phyloP scores from a whole-genome alignment of 441 rosid species.

The Manihot esculenta region DNA sequence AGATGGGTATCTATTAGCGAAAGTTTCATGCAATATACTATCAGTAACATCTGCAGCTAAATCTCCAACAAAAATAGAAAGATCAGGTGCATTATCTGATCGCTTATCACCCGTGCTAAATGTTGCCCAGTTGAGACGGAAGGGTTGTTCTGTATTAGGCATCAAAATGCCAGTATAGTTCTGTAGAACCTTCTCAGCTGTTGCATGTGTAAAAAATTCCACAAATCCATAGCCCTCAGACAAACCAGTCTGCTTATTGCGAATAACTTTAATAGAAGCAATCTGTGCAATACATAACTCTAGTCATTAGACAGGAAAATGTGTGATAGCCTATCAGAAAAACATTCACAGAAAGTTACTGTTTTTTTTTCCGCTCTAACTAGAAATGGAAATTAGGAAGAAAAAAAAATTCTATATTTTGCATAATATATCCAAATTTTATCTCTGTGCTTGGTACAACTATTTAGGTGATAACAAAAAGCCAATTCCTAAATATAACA shows the following conservation, averaged over 20 bases:
- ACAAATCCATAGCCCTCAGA: slow-evolving; percentile 96
- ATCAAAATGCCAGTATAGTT: slow-evolving; percentile 57
- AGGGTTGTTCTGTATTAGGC: slow-evolving; percentile 79
- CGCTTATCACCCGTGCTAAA: slow-evolving; percentile 85
- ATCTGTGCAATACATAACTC: slow-evolving; percentile 42
- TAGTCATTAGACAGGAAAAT: neutral
- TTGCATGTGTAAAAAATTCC: slow-evolving; percentile 70
- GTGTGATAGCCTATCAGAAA: neutral
- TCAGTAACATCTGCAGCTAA: slow-evolving; percentile 92
- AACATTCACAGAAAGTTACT: neutral
- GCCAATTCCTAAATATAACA: neutral
- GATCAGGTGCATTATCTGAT: slow-evolving; percentile 73
- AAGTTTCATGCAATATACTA: slow-evolving; percentile 63
- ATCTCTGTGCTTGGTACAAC: neutral
- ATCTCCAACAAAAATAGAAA: slow-evolving; percentile 94
- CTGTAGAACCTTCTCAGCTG: slow-evolving; percentile 80
- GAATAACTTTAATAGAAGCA: slow-evolving; percentile 79
- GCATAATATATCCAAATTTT: neutral
- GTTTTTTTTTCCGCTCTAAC: neutral
- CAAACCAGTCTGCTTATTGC: slow-evolving; percentile 79
- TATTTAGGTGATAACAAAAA: slow-evolving; percentile 3
- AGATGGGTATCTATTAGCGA: slow-evolving; percentile 65
- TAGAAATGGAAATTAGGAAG: neutral
- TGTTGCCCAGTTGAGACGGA: slow-evolving; percentile 95
- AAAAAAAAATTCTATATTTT: neutral